Conservation (phyloP, 1,139 yeast species). For the Geotrichum cucujoidarum region DNA sequence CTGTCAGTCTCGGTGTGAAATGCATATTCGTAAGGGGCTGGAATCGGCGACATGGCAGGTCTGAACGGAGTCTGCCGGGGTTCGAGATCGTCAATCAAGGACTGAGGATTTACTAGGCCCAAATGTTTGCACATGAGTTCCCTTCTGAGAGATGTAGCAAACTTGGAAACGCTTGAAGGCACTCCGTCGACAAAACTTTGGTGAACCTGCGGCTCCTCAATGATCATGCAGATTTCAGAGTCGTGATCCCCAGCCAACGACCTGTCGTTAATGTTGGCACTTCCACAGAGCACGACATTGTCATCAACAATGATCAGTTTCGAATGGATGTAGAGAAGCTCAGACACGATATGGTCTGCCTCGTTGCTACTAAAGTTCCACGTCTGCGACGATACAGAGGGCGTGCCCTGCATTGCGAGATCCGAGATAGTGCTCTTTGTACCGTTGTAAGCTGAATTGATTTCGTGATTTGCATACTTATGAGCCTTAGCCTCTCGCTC, state of each 20-base stretch:
- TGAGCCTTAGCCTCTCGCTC: conserved; percentile 9
- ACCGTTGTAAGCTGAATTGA: conserved; percentile 8
- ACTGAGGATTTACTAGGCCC: conserved; percentile 17
- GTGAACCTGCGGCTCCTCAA: conserved; percentile 19
- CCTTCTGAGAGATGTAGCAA: conserved; percentile 21
- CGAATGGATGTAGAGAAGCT: conserved; percentile 22
- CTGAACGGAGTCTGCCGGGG: conserved; percentile 1
- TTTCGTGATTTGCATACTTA: conserved; percentile 7
- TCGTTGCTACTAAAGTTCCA: conserved; percentile 19
- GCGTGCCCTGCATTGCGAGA: conserved; percentile 12
- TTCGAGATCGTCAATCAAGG: conserved; percentile 5
- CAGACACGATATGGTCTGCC: conserved; percentile 22
- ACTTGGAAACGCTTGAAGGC: conserved; percentile 17
- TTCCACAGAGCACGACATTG: conserved; percentile 20
- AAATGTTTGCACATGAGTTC: conserved; percentile 21
- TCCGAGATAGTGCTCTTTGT: conserved; percentile 15
- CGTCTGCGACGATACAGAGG: conserved; percentile 11
- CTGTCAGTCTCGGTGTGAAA: conserved; percentile 19
- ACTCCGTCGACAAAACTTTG: conserved; percentile 16
- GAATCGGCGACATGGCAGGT: conserved; percentile 17
- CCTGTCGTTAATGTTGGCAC: conserved; percentile 24
- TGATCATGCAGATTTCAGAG: conserved; percentile 21
- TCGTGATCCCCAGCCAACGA: conserved; percentile 22
- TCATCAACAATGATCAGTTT: conserved; percentile 23
- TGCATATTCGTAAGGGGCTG: conserved; percentile 18